These are phyloP conservation scores for Aspergillus aculeatus DNA, from an alignment of 2,329 filamentous ascomycete genomes.

Conservation along the genomic window DNA sequence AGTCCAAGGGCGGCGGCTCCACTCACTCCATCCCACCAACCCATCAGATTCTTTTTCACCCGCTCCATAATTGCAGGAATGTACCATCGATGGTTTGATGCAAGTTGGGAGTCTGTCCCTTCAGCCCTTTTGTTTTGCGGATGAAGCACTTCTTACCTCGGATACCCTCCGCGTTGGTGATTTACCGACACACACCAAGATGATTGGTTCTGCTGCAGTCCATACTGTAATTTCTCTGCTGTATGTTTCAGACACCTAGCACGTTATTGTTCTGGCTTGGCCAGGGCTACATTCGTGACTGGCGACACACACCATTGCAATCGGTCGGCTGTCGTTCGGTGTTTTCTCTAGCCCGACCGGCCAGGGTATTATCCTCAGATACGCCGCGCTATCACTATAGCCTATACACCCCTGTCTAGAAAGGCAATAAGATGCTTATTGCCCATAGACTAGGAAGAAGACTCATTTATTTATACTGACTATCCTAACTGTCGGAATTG, in stretches of 20 bases:
- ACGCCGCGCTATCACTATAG: neutral
- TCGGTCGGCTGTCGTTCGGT: neutral
- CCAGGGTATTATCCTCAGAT: neutral
- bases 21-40: neutral
- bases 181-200: neutral
- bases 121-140: neutral
- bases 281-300: too few relatives aligned
- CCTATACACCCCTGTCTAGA: neutral
- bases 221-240: neutral
- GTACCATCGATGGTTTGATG: neutral
- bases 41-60: too few relatives aligned
- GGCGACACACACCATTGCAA: too few relatives aligned
- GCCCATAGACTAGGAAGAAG: too few relatives aligned
- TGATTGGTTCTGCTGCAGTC: neutral
- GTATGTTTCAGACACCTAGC: neutral
- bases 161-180: neutral
- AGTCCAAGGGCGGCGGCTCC: neutral
- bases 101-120: neutral
- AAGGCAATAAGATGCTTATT: neutral
- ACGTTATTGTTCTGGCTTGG: too few relatives aligned
- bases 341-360: neutral
- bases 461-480: too few relatives aligned
- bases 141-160: neutral
- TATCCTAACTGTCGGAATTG: neutral
- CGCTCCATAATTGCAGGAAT: neutral